These are phyloP conservation scores for Phytophthora tentaculata DNA, from an alignment of 352 stramenopile species.

Conservation along the genomic window DNA sequence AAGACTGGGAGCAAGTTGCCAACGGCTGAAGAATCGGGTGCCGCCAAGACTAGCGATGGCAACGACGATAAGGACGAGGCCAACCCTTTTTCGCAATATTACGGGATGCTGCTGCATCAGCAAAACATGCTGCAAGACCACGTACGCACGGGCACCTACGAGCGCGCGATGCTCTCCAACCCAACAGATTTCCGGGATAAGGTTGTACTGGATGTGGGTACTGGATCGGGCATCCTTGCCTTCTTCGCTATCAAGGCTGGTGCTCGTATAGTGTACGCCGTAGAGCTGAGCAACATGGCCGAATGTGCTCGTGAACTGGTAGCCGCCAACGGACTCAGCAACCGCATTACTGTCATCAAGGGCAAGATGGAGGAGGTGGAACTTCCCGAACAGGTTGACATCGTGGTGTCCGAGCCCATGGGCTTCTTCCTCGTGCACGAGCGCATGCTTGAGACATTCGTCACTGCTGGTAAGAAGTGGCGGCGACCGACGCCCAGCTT, in stretches of 20 bases:
- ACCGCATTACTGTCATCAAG: slow-evolving; percentile 98
- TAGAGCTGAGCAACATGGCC: slow-evolving; percentile 98
- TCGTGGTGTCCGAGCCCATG: slow-evolving; percentile 99
- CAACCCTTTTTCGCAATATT: slow-evolving; percentile 95
- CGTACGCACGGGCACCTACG: slow-evolving; percentile 98
- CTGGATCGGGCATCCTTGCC: slow-evolving; percentile 98
- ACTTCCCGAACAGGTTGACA: slow-evolving; percentile 96
- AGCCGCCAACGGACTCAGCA: slow-evolving; percentile 92
- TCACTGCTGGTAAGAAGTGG: slow-evolving; percentile 95
- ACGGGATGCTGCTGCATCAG: slow-evolving; percentile 97
- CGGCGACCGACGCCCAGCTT: slow-evolving; percentile 73
- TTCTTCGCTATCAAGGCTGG: slow-evolving; percentile 98
- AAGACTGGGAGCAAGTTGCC: slow-evolving; percentile 11
- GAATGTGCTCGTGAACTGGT: slow-evolving; percentile 96
- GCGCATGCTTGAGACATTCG: slow-evolving; percentile 98
- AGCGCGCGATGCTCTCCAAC: slow-evolving; percentile 98
- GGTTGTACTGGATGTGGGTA: slow-evolving; percentile 99
- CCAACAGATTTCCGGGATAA: slow-evolving; percentile 95
- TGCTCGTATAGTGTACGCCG: slow-evolving; percentile 93
- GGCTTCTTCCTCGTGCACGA: slow-evolving; percentile 99
- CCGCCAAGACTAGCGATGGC: slow-evolving; percentile 3
- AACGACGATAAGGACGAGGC: slow-evolving; percentile 55
- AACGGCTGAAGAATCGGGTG: neutral
- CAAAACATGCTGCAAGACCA: slow-evolving; percentile 99
- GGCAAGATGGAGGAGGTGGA: slow-evolving; percentile 97